Conservation (phyloP, 2,329 filamentous ascomycete genomes). For the Aspergillus intermedius region DNA sequence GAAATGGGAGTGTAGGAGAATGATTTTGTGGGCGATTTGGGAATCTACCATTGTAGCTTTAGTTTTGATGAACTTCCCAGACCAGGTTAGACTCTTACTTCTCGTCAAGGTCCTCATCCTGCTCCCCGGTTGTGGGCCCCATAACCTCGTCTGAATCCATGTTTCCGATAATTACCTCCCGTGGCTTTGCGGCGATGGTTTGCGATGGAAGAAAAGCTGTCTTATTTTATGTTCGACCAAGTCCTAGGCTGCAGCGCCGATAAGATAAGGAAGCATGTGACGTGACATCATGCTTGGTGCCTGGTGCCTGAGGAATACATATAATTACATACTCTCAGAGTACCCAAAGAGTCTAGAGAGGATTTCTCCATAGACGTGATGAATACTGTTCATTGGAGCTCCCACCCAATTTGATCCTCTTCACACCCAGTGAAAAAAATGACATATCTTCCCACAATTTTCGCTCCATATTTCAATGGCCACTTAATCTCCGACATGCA, state of each 20-base stretch:
- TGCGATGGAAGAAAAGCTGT: conserved; percentile 4
- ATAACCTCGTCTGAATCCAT: conserved; percentile 27
- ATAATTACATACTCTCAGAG: no score
- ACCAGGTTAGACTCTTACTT: conserved; percentile 16
- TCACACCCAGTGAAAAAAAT: no score
- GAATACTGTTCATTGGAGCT: no score
- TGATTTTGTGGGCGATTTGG: conserved; percentile 77
- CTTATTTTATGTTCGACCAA: conserved; percentile 1
- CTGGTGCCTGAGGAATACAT: background rate
- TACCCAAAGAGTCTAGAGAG: no score
- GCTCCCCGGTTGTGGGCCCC: conserved; percentile 8
- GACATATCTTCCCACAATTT: no score
- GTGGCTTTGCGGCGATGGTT: background rate
- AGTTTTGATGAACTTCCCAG: background rate
- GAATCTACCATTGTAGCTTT: conserved; percentile 49
- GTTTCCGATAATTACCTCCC: background rate
- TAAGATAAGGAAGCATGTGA: conserved; percentile 22
- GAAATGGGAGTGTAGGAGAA: conserved; percentile 72
- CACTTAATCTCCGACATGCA: no score
- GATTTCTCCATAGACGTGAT: no score
- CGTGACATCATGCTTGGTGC: conserved; percentile 13
- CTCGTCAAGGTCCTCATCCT: conserved; percentile 25
- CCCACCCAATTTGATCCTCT: no score
- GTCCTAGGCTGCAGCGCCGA: conserved; percentile 22
- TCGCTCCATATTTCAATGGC: no score